Percentiles rank a stretch among this genome's conserved stretches.
Conservation (phyloP, 495 filamentous ascomycete species). For the Aspergillus bertholletiae region DNA sequence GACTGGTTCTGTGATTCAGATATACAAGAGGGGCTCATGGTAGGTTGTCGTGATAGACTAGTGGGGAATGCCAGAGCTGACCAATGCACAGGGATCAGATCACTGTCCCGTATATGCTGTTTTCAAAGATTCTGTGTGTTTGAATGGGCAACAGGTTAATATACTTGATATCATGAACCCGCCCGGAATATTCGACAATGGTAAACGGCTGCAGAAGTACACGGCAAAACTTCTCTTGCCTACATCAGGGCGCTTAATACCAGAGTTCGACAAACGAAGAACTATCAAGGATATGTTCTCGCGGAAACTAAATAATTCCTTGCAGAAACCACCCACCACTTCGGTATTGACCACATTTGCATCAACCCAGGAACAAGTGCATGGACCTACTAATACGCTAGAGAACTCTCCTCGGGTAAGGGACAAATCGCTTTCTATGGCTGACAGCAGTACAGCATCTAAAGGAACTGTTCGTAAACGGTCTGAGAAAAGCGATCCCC, state of each 20-base stretch:
- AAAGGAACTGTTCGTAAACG: conserved; percentile 29
- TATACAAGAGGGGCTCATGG: conserved; percentile 91
- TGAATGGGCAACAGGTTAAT: conserved; percentile 47
- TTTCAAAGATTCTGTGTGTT: conserved; percentile 60
- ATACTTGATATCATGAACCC: conserved; percentile 81
- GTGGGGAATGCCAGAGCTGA: conserved; percentile 11
- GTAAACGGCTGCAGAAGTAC: conserved; percentile 65
- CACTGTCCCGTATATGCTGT: conserved; percentile 90
- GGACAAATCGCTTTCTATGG: not conserved
- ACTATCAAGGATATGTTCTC: conserved; percentile 93
- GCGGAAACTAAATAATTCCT: conserved; percentile 43
- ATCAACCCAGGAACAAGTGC: conserved; percentile 1
- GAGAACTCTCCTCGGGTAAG: not conserved
- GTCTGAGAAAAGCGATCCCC: conserved; percentile 14
- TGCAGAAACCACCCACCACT: conserved; percentile 5
- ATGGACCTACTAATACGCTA: not conserved
- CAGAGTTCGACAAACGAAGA: conserved; percentile 79
- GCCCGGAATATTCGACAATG: conserved; percentile 66
- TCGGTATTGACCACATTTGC: not conserved
- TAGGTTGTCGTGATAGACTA: conserved; percentile 20
- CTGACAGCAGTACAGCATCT: conserved; percentile 3
- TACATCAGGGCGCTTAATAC: conserved; percentile 76
- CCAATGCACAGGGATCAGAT: conserved; percentile 67
- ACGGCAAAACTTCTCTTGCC: conserved; percentile 62
- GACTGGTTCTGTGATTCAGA: conserved; percentile 83